Base-by-base conservation (phyloP, 2,329 filamentous ascomycete genomes). In the Scedosporium minutisporum region DNA sequence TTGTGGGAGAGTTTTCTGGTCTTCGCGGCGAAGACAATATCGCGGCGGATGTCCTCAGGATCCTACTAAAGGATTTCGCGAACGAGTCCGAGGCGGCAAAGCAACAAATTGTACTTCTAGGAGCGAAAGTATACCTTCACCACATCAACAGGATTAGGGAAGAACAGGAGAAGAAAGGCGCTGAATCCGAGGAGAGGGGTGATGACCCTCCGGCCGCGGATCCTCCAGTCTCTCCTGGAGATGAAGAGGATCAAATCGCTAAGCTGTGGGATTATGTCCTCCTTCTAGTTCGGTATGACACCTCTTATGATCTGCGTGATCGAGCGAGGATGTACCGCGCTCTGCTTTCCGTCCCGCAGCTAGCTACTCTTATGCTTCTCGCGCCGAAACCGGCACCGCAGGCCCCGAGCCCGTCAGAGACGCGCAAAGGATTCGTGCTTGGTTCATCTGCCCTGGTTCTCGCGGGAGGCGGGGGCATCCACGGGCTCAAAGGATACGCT, bases 61-160 rank as follows among this genome's bases (percentile, higher is more conserved):
- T 97, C 53, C 77, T 99, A 2, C 83, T 92, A 55, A 93, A 92
- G 72, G 88, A 87, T 18, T 99, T 97, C 70, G 80, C 87, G 1
- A 86, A 87, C 65, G 95, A 99, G 75, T 87, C 87, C 1, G 92
- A 97, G 71, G 81, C 87, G 29, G 92, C 91, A 12, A 96, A 96
- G 73, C 82, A 92, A 64, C 95, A 99, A 73, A 96, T 97, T 66
- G 82, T 99, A 16, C 80, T 99, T 0, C 81, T 99, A 3, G 95
- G 90, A 6, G 93, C 95, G n/a, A 97, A 97, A 71, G 92, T 97
- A 1, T 97, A 97, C 71, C 82, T 97, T 16, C 91, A 97, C 69
- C 86, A 96, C 71, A 75, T 97, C 46, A 91, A 91, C 70, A 81
- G 84, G 64, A 80, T 84, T 70, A 77, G 78, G 66, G 75, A 82